Evolutionary conservation across 2,329 filamentous ascomycete genomes (phyloP), one percentile per base, ranked within the genome.

Genomic region (Aspergillus awamori): DNA sequence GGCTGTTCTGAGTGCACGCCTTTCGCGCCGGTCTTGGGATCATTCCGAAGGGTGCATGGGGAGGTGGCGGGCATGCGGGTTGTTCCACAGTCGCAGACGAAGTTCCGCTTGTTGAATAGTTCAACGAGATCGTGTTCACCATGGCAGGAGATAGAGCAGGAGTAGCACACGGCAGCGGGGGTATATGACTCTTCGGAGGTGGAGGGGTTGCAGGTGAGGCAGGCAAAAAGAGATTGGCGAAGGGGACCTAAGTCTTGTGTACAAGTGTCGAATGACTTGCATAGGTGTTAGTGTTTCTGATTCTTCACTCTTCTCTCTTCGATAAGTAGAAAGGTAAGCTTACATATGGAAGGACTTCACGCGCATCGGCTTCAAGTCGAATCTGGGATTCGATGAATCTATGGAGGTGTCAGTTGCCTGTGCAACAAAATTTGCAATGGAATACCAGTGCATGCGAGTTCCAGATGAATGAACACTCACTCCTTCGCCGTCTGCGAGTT

Each of bases 1-100:
- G 77, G 70, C 65, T 87, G 81, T 70, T 97, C 91, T 0, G 89
- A 92, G 70, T 89, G 88, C 10, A 96, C 91, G 48, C 92, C 92
- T 72, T 92, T 93, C 41, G 83, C 84, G 54, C 91, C 92, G 15
- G 91, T 96, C 63, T 81, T 79, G 11, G 87, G 78, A 69, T 96
- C 89, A 61, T 89, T 76, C 47, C 93, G 90, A 59, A 99, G 80
- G 0, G 82, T 87, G 74, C 95, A 99, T 20, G 91, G 89, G 57
- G 86, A 88, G 3, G 84, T 87, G 1, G 84, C 80, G 0, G 88
- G 86, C 26, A 96, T 83, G 55, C 94, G 88, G 48, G 89, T 92
- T 0, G 93, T 97, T 26, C 95, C 95, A 71, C 95, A 99, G 76
- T 99, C 95, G 79, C 95, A 99, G 43, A 91, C 91, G 72, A 99